These are phyloP conservation scores for Hypoxylon fuscum DNA, from an alignment of 495 filamentous ascomycete genomes.

Conservation along the genomic window DNA sequence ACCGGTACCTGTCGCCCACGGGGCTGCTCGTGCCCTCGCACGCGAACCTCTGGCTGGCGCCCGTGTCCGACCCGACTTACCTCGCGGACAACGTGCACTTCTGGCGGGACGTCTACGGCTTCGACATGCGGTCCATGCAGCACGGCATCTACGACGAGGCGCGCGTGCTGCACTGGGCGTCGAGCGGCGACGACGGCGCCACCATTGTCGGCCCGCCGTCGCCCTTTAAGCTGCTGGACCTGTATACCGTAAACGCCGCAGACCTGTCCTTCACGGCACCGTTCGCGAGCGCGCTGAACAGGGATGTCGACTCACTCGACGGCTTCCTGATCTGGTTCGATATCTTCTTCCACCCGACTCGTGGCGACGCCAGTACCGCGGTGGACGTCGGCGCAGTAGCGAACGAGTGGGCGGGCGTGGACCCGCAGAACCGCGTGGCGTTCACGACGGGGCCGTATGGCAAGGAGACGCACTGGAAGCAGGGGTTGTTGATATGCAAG, in stretches of 20 bases:
- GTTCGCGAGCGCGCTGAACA: conserved; percentile 60
- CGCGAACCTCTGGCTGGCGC: conserved; percentile 88
- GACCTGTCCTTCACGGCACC: conserved; percentile 80
- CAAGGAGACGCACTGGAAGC: conserved; percentile 87
- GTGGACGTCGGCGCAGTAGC: conserved; percentile 15
- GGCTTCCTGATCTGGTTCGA: conserved; percentile 84
- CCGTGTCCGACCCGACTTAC: conserved; percentile 86
- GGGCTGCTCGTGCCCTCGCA: conserved; percentile 93
- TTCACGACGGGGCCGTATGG: conserved; percentile 85
- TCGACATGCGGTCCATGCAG: conserved; percentile 93
- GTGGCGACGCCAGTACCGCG: conserved; percentile 6
- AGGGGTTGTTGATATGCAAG: conserved; percentile 68
- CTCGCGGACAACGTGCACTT: conserved; percentile 90
- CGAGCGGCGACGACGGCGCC: conserved; percentile 50
- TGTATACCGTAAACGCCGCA: conserved; percentile 76
- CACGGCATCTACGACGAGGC: conserved; percentile 83
- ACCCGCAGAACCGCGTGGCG: conserved; percentile 57
- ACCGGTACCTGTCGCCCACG: conserved; percentile 83
- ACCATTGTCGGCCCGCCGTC: conserved; percentile 80
- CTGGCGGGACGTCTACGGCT: conserved; percentile 99
- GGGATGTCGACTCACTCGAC: conserved; percentile 69
- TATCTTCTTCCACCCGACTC: conserved; percentile 70
- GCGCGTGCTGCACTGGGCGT: conserved; percentile 63
- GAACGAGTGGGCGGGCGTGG: conserved; percentile 30
- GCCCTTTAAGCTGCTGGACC: conserved; percentile 77